Evolutionary conservation across 352 stramenopile species (phyloP).

Genomic region (Phytophthora pseudosyringae): DNA sequence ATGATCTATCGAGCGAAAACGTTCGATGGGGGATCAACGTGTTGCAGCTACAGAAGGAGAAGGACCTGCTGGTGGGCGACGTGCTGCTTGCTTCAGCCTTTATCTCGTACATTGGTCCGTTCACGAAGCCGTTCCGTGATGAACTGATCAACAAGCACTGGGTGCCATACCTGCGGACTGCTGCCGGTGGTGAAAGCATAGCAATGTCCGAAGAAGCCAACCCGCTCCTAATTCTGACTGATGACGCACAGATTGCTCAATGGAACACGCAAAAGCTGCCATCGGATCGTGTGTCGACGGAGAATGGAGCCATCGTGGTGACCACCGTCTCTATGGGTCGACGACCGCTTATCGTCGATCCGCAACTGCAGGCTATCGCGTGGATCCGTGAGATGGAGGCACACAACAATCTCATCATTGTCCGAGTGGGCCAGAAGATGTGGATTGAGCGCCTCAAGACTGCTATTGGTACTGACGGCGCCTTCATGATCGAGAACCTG

Average conservation of each 20-base stretch:
- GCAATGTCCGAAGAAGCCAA: conserved; percentile 93
- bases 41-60: conserved; percentile 91
- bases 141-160: conserved; percentile 95
- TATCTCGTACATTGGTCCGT: conserved; percentile 96
- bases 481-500: conserved; percentile 96
- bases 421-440: conserved; percentile 95
- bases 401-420: conserved; percentile 92
- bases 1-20: conserved; percentile 96
- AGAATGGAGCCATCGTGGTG: conserved; percentile 94
- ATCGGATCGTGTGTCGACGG: conserved; percentile 93
- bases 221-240: conserved; percentile 90
- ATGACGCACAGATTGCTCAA: conserved; percentile 92
- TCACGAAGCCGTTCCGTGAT: conserved; percentile 95
- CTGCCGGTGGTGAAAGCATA: conserved; percentile 86
- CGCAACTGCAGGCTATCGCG: conserved; percentile 93
- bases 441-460: conserved; percentile 94
- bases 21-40: conserved; percentile 96
- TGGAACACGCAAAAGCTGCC: conserved; percentile 95
- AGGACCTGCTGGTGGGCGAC: conserved; percentile 93
- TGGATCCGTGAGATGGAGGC: conserved; percentile 95
- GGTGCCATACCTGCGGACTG: conserved; percentile 90
- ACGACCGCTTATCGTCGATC: conserved; percentile 94
- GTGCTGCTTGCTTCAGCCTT: conserved; percentile 94
- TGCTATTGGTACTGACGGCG: conserved; percentile 93
- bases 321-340: conserved; percentile 91